phyloP scores from a whole-genome alignment of 371 early-diverging fungal genomes.

The Mortierella sp. region DNA sequence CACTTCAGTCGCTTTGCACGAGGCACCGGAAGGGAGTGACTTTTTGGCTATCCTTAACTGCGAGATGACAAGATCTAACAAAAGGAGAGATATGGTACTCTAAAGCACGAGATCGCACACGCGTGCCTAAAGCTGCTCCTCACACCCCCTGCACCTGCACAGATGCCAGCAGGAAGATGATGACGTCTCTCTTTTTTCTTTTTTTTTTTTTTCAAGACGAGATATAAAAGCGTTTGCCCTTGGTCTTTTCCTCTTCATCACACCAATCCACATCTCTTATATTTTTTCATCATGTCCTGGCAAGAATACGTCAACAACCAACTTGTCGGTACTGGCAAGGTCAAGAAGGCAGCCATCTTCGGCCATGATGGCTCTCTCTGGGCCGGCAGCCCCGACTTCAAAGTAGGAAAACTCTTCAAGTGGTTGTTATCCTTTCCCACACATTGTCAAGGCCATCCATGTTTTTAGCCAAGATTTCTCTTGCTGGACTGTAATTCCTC shows the following conservation, averaged over 20 bases:
- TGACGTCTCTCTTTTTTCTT: conserved; percentile 5
- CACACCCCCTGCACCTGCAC: background rate
- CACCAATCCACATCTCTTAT: background rate
- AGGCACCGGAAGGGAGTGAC: too few species aligned
- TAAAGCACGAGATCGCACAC: background rate
- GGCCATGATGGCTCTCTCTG: conserved; percentile 85
- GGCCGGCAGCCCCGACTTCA: conserved; percentile 83
- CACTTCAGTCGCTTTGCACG: too few species aligned
- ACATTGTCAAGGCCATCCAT: background rate
- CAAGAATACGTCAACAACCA: conserved; percentile 89
- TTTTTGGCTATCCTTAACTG: too few species aligned
- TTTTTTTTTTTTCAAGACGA: background rate
- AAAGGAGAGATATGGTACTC: background rate
- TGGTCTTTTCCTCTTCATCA: conserved; percentile 9
- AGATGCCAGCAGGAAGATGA: background rate
- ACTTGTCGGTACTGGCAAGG: conserved; percentile 83
- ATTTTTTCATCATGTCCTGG: conserved; percentile 78
- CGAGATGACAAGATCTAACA: too few species aligned
- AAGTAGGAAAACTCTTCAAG: conserved; percentile 56
- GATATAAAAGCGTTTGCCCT: background rate
- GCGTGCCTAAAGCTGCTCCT: background rate
- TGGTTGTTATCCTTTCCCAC: conserved; percentile 1
- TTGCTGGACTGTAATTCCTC: background rate
- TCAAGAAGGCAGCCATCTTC: conserved; percentile 82
- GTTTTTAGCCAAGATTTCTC: background rate